These are phyloP conservation scores for Tolypocladium capitatum DNA, from an alignment of 2,329 filamentous ascomycete species.

Conservation along the genomic window DNA sequence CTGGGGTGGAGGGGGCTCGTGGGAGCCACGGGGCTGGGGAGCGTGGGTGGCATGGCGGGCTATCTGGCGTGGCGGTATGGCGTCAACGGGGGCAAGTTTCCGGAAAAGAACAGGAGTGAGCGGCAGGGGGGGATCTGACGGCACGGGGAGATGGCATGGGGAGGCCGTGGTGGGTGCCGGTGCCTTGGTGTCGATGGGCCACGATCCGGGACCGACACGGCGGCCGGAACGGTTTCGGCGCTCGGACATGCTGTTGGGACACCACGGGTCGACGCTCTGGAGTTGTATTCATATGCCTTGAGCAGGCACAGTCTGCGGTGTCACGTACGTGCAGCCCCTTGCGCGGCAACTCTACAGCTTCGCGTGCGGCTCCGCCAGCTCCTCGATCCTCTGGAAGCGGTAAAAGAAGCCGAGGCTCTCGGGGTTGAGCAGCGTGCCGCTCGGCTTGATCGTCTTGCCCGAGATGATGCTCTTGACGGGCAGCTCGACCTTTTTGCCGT, in stretches of 20 bases:
- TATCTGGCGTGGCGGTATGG: constrained; percentile 38
- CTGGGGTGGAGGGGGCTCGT: constrained; percentile 26
- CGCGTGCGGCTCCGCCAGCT: constrained; percentile 15
- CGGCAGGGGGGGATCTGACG: constrained; percentile 6
- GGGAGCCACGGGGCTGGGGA: constrained; percentile 34
- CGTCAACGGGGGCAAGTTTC: constrained; percentile 28
- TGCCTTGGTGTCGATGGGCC: neutral
- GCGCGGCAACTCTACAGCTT: constrained; percentile 17
- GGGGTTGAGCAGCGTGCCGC: constrained; percentile 65
- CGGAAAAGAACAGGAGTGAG: constrained; percentile 10
- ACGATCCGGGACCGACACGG: rapidly evolving
- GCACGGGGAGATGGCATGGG: no score
- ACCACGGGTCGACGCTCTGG: neutral
- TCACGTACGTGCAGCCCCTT: constrained; percentile 20
- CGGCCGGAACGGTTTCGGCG: neutral
- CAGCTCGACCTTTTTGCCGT: constrained; percentile 74
- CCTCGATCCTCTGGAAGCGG: constrained; percentile 40
- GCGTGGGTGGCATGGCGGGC: constrained; percentile 32
- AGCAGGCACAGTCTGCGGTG: constrained; percentile 11
- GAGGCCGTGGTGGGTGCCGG: neutral
- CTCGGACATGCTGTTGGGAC: neutral
- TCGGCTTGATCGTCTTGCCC: constrained; percentile 59
- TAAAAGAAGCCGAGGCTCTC: constrained; percentile 67
- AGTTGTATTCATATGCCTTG: neutral
- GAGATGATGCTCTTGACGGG: constrained; percentile 77